Evolutionary conservation across 2,329 filamentous ascomycete genomes (phyloP).

Genomic region (Eurotiales sp.): DNA sequence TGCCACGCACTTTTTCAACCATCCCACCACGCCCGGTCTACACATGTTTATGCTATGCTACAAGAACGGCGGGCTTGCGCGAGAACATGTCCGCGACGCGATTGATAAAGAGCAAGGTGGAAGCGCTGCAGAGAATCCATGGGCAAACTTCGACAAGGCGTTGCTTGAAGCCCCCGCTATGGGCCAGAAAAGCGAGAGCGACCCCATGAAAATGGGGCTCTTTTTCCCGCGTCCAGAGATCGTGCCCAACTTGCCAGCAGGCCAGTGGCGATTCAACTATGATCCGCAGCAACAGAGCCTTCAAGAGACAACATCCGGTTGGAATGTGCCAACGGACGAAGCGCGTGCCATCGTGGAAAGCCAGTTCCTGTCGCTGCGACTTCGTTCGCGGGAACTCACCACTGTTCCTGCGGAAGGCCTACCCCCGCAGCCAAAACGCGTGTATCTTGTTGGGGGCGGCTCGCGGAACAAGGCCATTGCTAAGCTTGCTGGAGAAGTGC

Average conservation of each 20-base stretch:
- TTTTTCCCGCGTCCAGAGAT: slow-evolving; percentile 96
- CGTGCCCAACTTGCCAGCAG: slow-evolving; percentile 81
- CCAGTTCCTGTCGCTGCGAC: slow-evolving; percentile 86
- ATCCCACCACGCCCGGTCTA: slow-evolving; percentile 81
- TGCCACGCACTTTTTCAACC: slow-evolving; percentile 96
- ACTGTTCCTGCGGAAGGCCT: slow-evolving; percentile 52
- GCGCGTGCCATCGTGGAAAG: slow-evolving; percentile 86
- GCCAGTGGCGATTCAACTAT: slow-evolving; percentile 80
- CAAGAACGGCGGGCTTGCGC: slow-evolving; percentile 93
- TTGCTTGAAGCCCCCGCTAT: slow-evolving; percentile 67
- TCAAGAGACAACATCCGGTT: slow-evolving; percentile 51
- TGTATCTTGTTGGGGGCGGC: slow-evolving; percentile 93
- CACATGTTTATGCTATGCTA: slow-evolving; percentile 99
- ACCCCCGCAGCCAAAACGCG: slow-evolving; percentile 78
- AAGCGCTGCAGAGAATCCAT: slow-evolving; percentile 52
- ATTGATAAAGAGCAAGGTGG: slow-evolving; percentile 56
- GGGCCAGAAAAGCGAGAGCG: slow-evolving; percentile 52
- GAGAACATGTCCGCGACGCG: slow-evolving; percentile 81
- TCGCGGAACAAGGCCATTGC: slow-evolving; percentile 87
- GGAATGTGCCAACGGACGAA: slow-evolving; percentile 64
- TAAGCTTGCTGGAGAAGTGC: slow-evolving; percentile 76
- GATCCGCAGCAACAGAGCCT: slow-evolving; percentile 45
- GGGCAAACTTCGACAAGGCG: slow-evolving; percentile 75
- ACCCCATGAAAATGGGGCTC: slow-evolving; percentile 78
- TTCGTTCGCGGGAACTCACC: slow-evolving; percentile 77